These are phyloP conservation scores for Talaromyces pinophilus DNA, from an alignment of 2,329 filamentous ascomycete species.

Conservation along the genomic window DNA sequence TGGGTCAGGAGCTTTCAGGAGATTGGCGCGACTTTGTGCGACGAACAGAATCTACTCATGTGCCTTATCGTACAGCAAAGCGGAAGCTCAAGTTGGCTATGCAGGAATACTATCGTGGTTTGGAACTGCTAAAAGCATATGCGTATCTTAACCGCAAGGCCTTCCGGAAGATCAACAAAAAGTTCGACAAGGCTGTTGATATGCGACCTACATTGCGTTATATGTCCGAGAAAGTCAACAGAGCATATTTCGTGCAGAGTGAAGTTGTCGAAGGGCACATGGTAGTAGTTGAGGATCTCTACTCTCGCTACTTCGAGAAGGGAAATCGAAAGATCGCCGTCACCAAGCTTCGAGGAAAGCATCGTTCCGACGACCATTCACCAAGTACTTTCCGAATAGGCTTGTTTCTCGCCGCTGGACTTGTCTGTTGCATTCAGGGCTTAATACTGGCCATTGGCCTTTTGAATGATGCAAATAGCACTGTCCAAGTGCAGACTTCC, in stretches of 20 bases:
- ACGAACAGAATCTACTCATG: slow-evolving; percentile 55
- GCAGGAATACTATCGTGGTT: slow-evolving; percentile 87
- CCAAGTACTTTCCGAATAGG: slow-evolving; percentile 62
- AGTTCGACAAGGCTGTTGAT: slow-evolving; percentile 90
- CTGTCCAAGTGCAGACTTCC: slow-evolving; percentile 56
- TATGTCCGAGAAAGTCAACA: slow-evolving; percentile 88
- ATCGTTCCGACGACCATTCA: slow-evolving; percentile 60
- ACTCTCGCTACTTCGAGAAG: slow-evolving; percentile 89
- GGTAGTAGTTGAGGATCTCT: slow-evolving; percentile 81
- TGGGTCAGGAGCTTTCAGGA: slow-evolving; percentile 32
- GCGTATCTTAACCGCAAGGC: slow-evolving; percentile 86
- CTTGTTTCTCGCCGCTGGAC: slow-evolving; percentile 67
- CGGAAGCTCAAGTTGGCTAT: slow-evolving; percentile 86
- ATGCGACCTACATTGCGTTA: slow-evolving; percentile 76
- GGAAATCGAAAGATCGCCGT: slow-evolving; percentile 91
- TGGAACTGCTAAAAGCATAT: slow-evolving; percentile 91
- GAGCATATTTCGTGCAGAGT: slow-evolving; percentile 87
- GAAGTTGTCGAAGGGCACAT: slow-evolving; percentile 81
- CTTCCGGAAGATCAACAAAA: slow-evolving; percentile 97
- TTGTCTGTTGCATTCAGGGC: slow-evolving; percentile 67
- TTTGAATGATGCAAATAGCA: slow-evolving; percentile 46
- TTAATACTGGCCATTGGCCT: slow-evolving; percentile 61
- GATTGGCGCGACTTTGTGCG: slow-evolving; percentile 54
- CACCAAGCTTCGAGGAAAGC: slow-evolving; percentile 77
- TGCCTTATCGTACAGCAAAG: slow-evolving; percentile 85